phyloP scores from a whole-genome alignment of 106 monocot species.

The Dendrobium chrysotoxum region DNA sequence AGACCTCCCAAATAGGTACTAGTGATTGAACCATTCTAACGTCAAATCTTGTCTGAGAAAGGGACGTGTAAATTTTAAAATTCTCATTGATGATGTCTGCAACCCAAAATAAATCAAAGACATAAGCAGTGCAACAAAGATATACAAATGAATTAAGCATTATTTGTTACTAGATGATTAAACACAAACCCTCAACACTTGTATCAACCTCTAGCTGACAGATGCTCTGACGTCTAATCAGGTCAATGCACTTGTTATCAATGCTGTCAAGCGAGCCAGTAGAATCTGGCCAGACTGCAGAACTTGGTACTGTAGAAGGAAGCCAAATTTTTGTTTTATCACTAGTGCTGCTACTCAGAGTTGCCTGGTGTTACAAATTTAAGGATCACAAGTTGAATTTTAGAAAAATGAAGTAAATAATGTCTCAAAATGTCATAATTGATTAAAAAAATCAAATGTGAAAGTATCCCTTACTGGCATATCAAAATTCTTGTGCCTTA shows the following conservation, averaged over 20 bases:
- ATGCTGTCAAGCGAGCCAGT: conserved; percentile 8
- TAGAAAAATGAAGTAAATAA: neutral
- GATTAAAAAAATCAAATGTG: neutral
- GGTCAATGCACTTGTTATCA: conserved; percentile 10
- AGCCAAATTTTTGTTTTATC: conserved; percentile 42
- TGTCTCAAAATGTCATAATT: neutral
- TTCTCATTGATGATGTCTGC: conserved; percentile 85
- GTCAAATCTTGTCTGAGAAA: conserved; percentile 68
- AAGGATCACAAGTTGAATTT: neutral
- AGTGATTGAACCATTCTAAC: conserved; percentile 95
- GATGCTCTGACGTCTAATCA: conserved; percentile 63
- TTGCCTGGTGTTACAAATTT: conserved; percentile 41
- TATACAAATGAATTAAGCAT: neutral
- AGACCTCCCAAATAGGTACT: conserved; percentile 88
- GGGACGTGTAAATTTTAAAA: conserved; percentile 66
- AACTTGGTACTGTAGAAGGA: conserved; percentile 52
- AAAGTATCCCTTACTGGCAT: conserved; percentile 16
- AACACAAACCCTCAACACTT: conserved; percentile 61
- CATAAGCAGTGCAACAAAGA: neutral
- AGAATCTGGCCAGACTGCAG: conserved; percentile 35
- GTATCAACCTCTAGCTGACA: conserved; percentile 80
- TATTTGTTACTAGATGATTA: neutral
- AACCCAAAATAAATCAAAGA: conserved; percentile 23
- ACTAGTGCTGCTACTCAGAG: conserved; percentile 22
- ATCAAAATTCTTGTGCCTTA: conserved; percentile 11